A percentile compares a stretch with the other conserved stretches of the same genome.
Evolutionary conservation across 192 early-diverging fungal species (phyloP).

Genomic region (Mycoemilia scoparia): DNA sequence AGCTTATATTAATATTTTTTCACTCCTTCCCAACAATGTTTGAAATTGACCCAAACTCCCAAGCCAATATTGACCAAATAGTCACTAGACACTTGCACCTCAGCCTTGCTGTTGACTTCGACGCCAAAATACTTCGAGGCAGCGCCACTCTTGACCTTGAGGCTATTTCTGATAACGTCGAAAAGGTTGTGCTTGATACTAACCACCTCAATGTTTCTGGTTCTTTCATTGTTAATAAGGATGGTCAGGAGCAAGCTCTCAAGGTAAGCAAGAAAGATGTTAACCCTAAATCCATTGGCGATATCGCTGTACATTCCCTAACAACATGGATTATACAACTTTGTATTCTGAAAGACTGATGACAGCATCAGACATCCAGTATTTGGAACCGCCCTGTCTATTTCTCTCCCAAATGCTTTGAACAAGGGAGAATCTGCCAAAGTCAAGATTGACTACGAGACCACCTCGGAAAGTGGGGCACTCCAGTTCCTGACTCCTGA

Average conservation of each 20-base stretch:
- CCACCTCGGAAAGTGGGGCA: conserved; percentile 67
- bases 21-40: conserved; percentile 6
- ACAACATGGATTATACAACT: too few species aligned
- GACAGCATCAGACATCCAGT: conserved; percentile 31
- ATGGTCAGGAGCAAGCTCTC: neutral
- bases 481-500: conserved; percentile 78
- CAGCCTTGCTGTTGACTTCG: conserved; percentile 61
- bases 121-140: conserved; percentile 42
- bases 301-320: too few species aligned
- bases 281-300: too few species aligned
- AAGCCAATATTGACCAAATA: conserved; percentile 59
- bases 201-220: conserved; percentile 32
- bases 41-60: conserved; percentile 62
- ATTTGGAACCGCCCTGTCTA: conserved; percentile 54
- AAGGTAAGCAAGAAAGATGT: too few species aligned
- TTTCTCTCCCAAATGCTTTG: conserved; percentile 33
- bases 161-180: conserved; percentile 31
- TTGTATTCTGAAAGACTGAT: too few species aligned
- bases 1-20: neutral
- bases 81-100: conserved; percentile 61
- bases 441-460: conserved; percentile 55
- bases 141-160: conserved; percentile 39
- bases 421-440: conserved; percentile 28
- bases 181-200: conserved; percentile 52
- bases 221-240: neutral